These are phyloP conservation scores for Cryptococcus sp. DNA, from an alignment of 1,284 basidiomycete species.

Conservation along the genomic window DNA sequence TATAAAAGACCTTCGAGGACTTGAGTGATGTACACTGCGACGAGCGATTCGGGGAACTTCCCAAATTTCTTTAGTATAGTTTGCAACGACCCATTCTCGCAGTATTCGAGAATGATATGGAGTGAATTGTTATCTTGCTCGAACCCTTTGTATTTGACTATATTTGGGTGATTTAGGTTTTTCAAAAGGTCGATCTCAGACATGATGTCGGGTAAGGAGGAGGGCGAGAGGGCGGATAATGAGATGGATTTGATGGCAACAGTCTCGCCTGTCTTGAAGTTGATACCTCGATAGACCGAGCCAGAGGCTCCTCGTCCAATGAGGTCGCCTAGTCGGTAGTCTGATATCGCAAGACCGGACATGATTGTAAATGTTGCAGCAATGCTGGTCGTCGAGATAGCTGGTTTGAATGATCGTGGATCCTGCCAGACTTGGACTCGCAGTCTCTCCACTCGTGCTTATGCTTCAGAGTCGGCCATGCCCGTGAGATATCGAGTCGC, in stretches of 20 bases:
- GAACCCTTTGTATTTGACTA: slow-evolving; percentile 96
- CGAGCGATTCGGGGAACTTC: slow-evolving; percentile 94
- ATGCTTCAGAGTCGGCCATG: not conserved
- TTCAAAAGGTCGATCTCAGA: slow-evolving; percentile 92
- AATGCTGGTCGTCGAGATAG: not conserved
- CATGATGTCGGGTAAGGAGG: slow-evolving; percentile 95
- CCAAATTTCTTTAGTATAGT: slow-evolving; percentile 95
- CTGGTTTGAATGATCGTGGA: too few species aligned
- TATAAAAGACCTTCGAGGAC: slow-evolving; percentile 84
- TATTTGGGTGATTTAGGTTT: slow-evolving; percentile 88
- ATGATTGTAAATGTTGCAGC: slow-evolving; percentile 9
- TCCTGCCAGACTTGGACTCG: too few species aligned
- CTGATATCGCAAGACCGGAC: slow-evolving; percentile 25
- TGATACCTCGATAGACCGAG: slow-evolving; percentile 89
- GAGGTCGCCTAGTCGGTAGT: slow-evolving; percentile 87
- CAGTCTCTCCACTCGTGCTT: too few species aligned
- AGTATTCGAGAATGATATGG: slow-evolving; percentile 94
- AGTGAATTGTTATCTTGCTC: slow-evolving; percentile 90
- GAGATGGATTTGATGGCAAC: slow-evolving; percentile 95
- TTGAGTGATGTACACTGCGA: slow-evolving; percentile 93
- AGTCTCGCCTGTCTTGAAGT: slow-evolving; percentile 93
- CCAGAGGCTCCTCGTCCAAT: slow-evolving; percentile 92
- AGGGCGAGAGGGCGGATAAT: slow-evolving; percentile 85
- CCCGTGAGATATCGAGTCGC: not conserved
- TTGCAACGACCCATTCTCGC: slow-evolving; percentile 95